Evolutionary conservation across 306 rosid genomes (phyloP).

Genomic region (Dicorynia guianensis): DNA sequence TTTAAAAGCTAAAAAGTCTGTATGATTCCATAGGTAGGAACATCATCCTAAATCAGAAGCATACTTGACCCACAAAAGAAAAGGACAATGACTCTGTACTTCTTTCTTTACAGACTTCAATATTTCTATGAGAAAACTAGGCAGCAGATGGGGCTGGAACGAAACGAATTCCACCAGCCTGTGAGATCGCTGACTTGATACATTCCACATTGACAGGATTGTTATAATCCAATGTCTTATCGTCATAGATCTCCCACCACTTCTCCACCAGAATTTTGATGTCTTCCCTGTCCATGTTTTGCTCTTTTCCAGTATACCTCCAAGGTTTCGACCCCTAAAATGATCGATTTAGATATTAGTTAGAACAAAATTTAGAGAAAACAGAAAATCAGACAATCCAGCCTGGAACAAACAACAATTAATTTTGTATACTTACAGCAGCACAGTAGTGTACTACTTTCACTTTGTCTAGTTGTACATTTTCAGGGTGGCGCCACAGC

Average conservation of each 20-base stretch:
- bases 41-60: neutral
- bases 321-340: slow-evolving; percentile 89
- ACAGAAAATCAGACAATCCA: too few relatives aligned
- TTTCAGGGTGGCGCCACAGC: slow-evolving; percentile 92
- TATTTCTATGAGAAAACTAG: slow-evolving; percentile 12
- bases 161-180: slow-evolving; percentile 41
- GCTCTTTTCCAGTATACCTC: slow-evolving; percentile 80
- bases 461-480: slow-evolving; percentile 63
- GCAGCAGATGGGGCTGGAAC: slow-evolving; percentile 64
- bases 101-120: neutral
- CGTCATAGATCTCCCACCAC: slow-evolving; percentile 85
- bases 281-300: slow-evolving; percentile 85
- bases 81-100: neutral
- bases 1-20: neutral
- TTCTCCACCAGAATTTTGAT: slow-evolving; percentile 77
- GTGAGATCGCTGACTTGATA: slow-evolving; percentile 39
- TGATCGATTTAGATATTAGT: too few relatives aligned
- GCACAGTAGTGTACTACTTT: slow-evolving; percentile 94
- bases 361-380: too few relatives aligned
- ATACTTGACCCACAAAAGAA: neutral
- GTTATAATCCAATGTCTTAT: slow-evolving; percentile 68
- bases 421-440: slow-evolving; percentile 53
- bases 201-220: slow-evolving; percentile 17
- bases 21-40: neutral
- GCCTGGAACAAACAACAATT: neutral